Evolutionary conservation across 2,329 filamentous ascomycete genomes (phyloP).

Genomic region (Teratosphaeria gauchensis): DNA sequence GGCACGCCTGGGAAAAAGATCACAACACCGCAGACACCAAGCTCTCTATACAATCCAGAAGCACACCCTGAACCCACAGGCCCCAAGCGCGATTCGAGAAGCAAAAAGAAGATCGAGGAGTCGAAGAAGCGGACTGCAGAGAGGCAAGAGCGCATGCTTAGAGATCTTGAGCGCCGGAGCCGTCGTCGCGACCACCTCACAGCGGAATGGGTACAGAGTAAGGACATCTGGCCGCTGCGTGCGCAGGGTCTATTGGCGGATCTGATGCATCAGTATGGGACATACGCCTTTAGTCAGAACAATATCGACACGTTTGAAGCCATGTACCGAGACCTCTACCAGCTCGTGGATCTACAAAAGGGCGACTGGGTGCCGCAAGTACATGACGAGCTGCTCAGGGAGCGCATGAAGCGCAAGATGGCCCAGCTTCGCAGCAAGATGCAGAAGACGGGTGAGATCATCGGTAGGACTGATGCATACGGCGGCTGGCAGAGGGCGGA

Average conservation of each 20-base stretch:
- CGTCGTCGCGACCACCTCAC: constrained; percentile 27
- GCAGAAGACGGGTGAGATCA: constrained; percentile 29
- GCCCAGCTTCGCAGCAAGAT: constrained; percentile 28
- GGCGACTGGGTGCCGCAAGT: constrained; percentile 25
- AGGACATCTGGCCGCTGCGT: constrained; percentile 29
- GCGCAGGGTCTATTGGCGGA: constrained; percentile 26
- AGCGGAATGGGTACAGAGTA: constrained; percentile 28
- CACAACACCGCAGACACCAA: constrained; percentile 6
- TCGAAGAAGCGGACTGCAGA: constrained; percentile 27
- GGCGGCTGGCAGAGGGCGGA: constrained; percentile 24
- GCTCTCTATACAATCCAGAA: constrained; percentile 16
- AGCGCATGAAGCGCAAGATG: constrained; percentile 30
- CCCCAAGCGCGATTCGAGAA: constrained; percentile 26
- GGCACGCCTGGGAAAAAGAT: constrained; percentile 11
- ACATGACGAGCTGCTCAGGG: constrained; percentile 27
- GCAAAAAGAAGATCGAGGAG: constrained; percentile 30
- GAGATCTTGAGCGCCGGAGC: constrained; percentile 27
- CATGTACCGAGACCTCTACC: constrained; percentile 27
- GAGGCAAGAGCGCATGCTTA: constrained; percentile 27
- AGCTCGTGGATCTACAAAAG: constrained; percentile 25
- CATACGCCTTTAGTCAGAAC: constrained; percentile 24
- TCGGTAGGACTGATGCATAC: constrained; percentile 23
- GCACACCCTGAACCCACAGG: constrained; percentile 11
- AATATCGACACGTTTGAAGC: constrained; percentile 24
- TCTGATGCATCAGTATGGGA: constrained; percentile 27